These are phyloP conservation scores for Debaryomyces subglobosus DNA, from an alignment of 1,139 yeast species.

Conservation along the genomic window DNA sequence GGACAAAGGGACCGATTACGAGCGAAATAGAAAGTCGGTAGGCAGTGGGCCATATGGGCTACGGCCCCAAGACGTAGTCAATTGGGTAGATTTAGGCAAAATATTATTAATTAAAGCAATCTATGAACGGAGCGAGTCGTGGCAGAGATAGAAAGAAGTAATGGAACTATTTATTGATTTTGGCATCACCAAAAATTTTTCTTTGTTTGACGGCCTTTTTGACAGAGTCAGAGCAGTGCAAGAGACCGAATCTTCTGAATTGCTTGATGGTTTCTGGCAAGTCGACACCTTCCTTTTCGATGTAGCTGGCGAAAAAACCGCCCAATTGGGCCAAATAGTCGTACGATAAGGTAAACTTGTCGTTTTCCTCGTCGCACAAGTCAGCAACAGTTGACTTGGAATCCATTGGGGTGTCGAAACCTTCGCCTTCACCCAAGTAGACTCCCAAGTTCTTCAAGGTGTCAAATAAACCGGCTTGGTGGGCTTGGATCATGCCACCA, in stretches of 20 bases:
- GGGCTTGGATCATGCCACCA: constrained; percentile 84
- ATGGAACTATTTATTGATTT: not conserved
- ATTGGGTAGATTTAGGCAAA: not conserved
- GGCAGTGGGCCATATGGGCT: constrained; percentile 1
- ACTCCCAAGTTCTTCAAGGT: constrained; percentile 64
- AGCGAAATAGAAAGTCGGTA: not conserved
- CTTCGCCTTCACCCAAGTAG: constrained; percentile 73
- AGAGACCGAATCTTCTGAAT: constrained; percentile 66
- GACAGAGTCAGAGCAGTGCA: constrained; percentile 49
- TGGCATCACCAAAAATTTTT: constrained; percentile 23
- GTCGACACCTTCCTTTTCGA: constrained; percentile 34
- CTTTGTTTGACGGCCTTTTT: constrained; percentile 42
- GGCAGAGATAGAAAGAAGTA: not conserved
- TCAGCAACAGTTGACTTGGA: constrained; percentile 30
- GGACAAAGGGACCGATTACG: not conserved
- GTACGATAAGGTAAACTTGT: constrained; percentile 52
- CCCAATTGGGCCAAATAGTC: constrained; percentile 57
- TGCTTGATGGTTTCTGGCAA: constrained; percentile 48
- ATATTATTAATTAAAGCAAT: constrained; percentile 5
- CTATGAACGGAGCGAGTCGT: not conserved
- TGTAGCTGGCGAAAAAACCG: constrained; percentile 43
- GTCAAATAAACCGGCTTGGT: constrained; percentile 69
- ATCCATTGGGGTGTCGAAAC: constrained; percentile 66
- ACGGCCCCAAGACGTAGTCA: not conserved
- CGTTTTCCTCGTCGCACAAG: constrained; percentile 24